Conservation (phyloP, 345 rosid species). For the Corchorus capsularis region DNA sequence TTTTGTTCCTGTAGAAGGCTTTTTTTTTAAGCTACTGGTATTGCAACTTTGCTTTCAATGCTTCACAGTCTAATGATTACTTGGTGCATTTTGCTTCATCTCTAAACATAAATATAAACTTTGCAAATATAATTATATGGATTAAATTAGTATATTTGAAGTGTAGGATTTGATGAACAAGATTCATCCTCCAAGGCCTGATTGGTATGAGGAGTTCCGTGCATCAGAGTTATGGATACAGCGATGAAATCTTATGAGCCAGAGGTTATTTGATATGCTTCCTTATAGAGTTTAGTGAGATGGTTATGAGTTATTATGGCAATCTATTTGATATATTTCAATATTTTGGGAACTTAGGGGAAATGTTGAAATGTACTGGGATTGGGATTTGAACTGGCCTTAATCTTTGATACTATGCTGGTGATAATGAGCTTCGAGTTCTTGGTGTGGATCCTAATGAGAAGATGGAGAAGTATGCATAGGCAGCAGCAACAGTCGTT, state of each 20-base stretch:
- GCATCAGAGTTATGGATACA: constrained; percentile 51
- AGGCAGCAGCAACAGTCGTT: constrained; percentile 59
- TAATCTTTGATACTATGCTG: constrained; percentile 67
- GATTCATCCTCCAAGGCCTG: constrained; percentile 70
- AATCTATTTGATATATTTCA: constrained; percentile 15
- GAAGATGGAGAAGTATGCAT: constrained; percentile 76
- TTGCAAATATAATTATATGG: not conserved
- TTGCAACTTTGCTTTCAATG: constrained; percentile 43
- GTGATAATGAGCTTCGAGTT: constrained; percentile 47
- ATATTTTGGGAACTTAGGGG: constrained; percentile 63
- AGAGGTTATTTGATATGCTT: constrained; percentile 44
- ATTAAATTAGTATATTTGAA: not conserved
- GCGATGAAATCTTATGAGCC: constrained; percentile 61
- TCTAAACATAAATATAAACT: not conserved
- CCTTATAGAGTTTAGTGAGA: not conserved
- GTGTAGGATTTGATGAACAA: constrained; percentile 48
- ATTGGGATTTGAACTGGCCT: constrained; percentile 91
- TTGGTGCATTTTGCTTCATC: constrained; percentile 37
- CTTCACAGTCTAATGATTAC: constrained; percentile 33
- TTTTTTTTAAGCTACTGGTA: constrained; percentile 40
- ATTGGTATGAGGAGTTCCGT: constrained; percentile 76
- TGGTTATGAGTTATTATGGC: not conserved
- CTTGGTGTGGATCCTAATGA: constrained; percentile 74
- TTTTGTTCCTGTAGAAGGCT: constrained; percentile 55
- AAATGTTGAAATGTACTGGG: constrained; percentile 63